These are phyloP conservation scores for Fusarium pseudonygamai DNA, from an alignment of 2,329 filamentous ascomycete species.

Conservation along the genomic window DNA sequence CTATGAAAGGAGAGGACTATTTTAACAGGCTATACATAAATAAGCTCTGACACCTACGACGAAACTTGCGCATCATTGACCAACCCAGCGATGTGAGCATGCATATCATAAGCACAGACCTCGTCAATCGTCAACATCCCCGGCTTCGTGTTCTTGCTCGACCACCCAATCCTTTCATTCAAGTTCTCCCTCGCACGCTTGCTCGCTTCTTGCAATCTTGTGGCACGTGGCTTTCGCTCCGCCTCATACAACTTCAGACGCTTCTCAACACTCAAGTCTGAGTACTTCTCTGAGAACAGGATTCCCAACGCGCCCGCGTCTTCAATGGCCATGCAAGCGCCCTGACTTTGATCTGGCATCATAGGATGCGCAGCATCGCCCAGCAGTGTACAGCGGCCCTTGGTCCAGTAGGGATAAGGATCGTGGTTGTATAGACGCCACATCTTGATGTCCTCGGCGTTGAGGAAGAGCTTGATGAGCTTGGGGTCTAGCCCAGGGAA, in stretches of 20 bases:
- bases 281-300: neutral
- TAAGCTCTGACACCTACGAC: neutral
- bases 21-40: neutral
- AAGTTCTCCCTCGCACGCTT: constrained; percentile 18
- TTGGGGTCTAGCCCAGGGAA: constrained; percentile 66
- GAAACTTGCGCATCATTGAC: neutral
- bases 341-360: constrained; percentile 23
- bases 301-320: constrained; percentile 3
- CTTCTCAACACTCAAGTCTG: neutral
- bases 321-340: constrained; percentile 10
- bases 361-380: constrained; percentile 28
- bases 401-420: constrained; percentile 23
- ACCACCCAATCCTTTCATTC: constrained; percentile 19
- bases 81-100: constrained; percentile 35
- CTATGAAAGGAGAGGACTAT: neutral
- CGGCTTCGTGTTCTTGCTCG: constrained; percentile 56
- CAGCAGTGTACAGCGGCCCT: constrained; percentile 10
- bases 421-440: constrained; percentile 64
- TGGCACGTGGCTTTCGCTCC: constrained; percentile 9
- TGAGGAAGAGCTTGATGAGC: constrained; percentile 63
- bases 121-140: constrained; percentile 70
- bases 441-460: constrained; percentile 66
- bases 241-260: constrained; percentile 6
- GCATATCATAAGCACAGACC: constrained; percentile 64
- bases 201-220: constrained; percentile 9